Evolutionary conservation across 257 asterid genomes (phyloP), one percentile per base, ranked within the genome.

Genomic region (Linderniella brevidens): DNA sequence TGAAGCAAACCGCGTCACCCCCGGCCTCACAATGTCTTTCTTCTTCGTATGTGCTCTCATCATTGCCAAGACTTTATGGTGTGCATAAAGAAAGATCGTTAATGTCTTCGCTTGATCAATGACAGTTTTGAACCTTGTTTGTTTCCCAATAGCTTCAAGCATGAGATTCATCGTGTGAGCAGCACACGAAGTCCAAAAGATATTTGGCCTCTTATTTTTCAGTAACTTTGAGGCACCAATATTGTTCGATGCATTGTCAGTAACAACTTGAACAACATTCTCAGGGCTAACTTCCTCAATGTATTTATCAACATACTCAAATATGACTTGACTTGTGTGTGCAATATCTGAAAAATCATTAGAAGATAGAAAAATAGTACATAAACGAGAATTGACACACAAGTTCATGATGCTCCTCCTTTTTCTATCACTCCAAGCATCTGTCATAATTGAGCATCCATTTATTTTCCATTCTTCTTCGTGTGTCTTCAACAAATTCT

Each of bases 401-500:
- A 52, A 38, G 12, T 40, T 41, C 58, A 54, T 43, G 29, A 41
- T 54, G 39, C 50, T 54, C 16, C 50, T 43, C 14, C 41, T 41
- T 6, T 25, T 25, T 25, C 32, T 25, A 25, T 25, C 32, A 25
- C 32, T 25, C 58, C 58, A 54, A 25, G 58, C 58, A 54, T 42
- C 50, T 20, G 50, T 42, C 50, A 54, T 54, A 43, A 41, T 54
- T 13, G 58, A 41, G 19, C 50, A 54, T 8, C 58, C 50, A 41
- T 41, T 54, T 12, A 54, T 10, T 8, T 25, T 42, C 58, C 58
- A 54, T 13, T 54, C 51, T 39, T 52, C 56, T 52, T 52, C 56
- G 11, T 52, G 56, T 0, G 14, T 39, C 35, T 39, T 52, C 13
- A 52, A 11, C 10, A 19, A 38, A 9, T 11, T 36, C 40, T 35